phyloP scores from a whole-genome alignment of 1,139 yeast species.

The Blastobotrys illinoisensis region DNA sequence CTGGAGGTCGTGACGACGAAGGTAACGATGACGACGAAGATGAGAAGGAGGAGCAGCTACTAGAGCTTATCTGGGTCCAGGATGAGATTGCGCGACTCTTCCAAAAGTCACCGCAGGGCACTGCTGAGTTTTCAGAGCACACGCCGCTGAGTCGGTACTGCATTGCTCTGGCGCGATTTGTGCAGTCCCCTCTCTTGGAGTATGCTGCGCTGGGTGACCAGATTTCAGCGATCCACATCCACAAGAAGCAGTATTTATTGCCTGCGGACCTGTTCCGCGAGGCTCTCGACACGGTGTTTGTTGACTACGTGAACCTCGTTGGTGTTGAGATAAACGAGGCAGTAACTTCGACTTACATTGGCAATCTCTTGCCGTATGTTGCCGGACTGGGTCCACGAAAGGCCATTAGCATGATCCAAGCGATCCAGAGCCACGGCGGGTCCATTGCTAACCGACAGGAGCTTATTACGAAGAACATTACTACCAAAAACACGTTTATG shows the following conservation, averaged over 20 bases:
- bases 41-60: slow-evolving; percentile 11
- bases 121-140: slow-evolving; percentile 78
- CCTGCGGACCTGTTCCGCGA: slow-evolving; percentile 58
- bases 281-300: slow-evolving; percentile 76
- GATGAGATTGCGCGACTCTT: slow-evolving; percentile 91
- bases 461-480: slow-evolving; percentile 71
- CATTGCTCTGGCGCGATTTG: slow-evolving; percentile 82
- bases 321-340: slow-evolving; percentile 95
- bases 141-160: slow-evolving; percentile 80
- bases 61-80: slow-evolving; percentile 73
- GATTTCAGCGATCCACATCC: slow-evolving; percentile 63
- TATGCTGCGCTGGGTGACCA: slow-evolving; percentile 77
- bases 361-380: slow-evolving; percentile 67
- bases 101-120: slow-evolving; percentile 75
- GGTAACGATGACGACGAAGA: slow-evolving; percentile 23
- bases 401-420: slow-evolving; percentile 79
- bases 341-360: slow-evolving; percentile 64
- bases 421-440: slow-evolving; percentile 70
- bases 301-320: slow-evolving; percentile 83
- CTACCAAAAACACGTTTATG: slow-evolving; percentile 76
- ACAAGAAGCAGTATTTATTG: slow-evolving; percentile 68
- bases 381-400: slow-evolving; percentile 96
- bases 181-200: slow-evolving; percentile 87
- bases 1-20: slow-evolving; percentile 37
- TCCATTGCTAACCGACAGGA: slow-evolving; percentile 66